Conservation (phyloP, 2,329 filamentous ascomycete genomes). For the Hysterium pulicare region DNA sequence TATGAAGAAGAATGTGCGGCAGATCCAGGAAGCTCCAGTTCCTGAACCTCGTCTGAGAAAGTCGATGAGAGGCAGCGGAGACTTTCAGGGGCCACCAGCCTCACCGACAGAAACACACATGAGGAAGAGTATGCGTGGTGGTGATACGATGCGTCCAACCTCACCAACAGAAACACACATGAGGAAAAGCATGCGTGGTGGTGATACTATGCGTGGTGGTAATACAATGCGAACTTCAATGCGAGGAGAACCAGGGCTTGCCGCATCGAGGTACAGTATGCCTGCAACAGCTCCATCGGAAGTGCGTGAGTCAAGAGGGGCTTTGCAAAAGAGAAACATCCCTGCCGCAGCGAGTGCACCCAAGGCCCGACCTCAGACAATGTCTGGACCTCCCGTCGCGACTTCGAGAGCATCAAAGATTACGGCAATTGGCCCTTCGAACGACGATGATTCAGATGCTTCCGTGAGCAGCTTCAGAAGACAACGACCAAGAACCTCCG, state of each 20-base stretch:
- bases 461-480: conserved; percentile 76
- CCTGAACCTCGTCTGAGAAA: conserved; percentile 32
- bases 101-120: no score
- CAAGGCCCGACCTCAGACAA: conserved; percentile 26
- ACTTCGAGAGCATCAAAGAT: conserved; percentile 16
- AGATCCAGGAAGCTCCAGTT: conserved; percentile 15
- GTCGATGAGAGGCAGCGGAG: conserved; percentile 34
- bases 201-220: conserved; percentile 24
- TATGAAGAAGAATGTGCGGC: conserved; percentile 39
- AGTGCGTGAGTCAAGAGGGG: conserved; percentile 29
- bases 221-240: conserved; percentile 25
- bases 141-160: conserved; percentile 3
- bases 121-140: conserved; percentile 37
- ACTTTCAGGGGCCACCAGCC: no score
- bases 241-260: conserved; percentile 26
- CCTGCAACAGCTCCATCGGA: conserved; percentile 16
- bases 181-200: conserved; percentile 48
- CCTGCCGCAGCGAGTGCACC: conserved; percentile 19
- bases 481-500: conserved; percentile 43
- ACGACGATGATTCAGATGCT: conserved; percentile 43
- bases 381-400: conserved; percentile 14
- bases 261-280: conserved; percentile 34
- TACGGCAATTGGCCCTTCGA: conserved; percentile 24
- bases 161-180: conserved; percentile 29
- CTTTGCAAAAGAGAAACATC: conserved; percentile 40